These are phyloP conservation scores for Phytopythium chamaehyphon DNA, from an alignment of 352 stramenopile genomes.

Conservation along the genomic window DNA sequence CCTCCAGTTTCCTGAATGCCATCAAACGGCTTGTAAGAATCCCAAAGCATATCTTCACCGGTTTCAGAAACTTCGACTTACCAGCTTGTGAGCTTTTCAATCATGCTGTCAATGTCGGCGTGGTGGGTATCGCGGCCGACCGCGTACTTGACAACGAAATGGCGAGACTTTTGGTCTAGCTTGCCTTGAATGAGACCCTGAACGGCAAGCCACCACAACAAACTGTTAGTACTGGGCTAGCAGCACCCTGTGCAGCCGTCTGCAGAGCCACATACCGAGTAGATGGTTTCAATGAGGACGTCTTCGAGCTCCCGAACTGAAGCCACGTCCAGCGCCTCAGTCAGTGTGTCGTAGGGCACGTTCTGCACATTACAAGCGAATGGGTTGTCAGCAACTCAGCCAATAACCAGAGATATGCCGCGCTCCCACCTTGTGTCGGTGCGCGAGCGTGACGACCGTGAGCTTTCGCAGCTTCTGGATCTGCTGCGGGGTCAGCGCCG, in stretches of 20 bases:
- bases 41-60: background rate
- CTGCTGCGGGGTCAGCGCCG: slow-evolving; percentile 62
- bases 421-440: slow-evolving; percentile 67
- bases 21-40: background rate
- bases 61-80: slow-evolving; percentile 5
- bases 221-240: background rate
- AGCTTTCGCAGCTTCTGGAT: slow-evolving; percentile 88
- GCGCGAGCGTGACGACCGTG: slow-evolving; percentile 82
- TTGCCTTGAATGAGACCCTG: slow-evolving; percentile 89
- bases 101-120: slow-evolving; percentile 87
- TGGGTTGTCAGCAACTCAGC: no score
- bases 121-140: slow-evolving; percentile 85
- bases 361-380: slow-evolving; percentile 51
- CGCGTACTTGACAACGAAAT: slow-evolving; percentile 84
- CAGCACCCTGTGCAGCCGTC: background rate
- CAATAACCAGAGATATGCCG: no score
- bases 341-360: slow-evolving; percentile 79
- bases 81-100: slow-evolving; percentile 84
- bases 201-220: background rate
- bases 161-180: slow-evolving; percentile 83
- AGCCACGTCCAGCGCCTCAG: slow-evolving; percentile 69
- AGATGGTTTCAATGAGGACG: slow-evolving; percentile 92
- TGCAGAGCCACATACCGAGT: slow-evolving; percentile 50
- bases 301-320: slow-evolving; percentile 89
- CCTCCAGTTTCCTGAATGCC: slow-evolving; percentile 46